Percentiles rank a stretch among this genome's conserved stretches.
Conservation (phyloP, 2,329 filamentous ascomycete genomes). For the Fusarium tricinctum region DNA sequence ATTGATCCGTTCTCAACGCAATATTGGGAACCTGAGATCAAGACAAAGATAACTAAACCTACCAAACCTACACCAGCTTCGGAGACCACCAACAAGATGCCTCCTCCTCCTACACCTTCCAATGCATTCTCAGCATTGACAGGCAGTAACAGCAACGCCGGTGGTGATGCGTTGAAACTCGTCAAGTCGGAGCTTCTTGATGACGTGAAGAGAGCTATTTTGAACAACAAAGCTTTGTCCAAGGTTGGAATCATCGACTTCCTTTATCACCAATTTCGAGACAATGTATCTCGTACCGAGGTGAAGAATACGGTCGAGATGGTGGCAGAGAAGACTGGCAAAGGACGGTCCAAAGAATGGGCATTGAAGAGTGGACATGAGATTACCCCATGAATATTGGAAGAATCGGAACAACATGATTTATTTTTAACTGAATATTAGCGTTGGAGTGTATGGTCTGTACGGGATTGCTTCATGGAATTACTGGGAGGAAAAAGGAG, state of each 20-base stretch:
- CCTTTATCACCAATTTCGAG: conserved; percentile 57
- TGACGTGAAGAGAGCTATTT: conserved; percentile 59
- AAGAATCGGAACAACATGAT: conserved; percentile 30
- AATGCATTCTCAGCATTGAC: conserved; percentile 57
- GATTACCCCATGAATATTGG: conserved; percentile 48
- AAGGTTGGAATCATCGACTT: conserved; percentile 60
- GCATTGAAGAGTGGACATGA: conserved; percentile 58
- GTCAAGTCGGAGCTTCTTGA: conserved; percentile 58
- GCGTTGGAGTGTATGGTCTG: conserved; percentile 46
- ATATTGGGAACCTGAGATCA: conserved; percentile 77
- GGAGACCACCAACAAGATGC: conserved; percentile 49
- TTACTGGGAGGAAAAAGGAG: conserved; percentile 32
- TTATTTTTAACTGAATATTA: conserved; percentile 48
- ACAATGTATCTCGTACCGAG: conserved; percentile 55
- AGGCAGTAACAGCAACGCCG: conserved; percentile 27
- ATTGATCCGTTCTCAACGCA: conserved; percentile 88
- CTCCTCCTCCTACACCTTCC: conserved; percentile 52
- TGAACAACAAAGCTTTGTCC: conserved; percentile 57
- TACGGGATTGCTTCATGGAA: conserved; percentile 44
- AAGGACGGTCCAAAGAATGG: conserved; percentile 57
- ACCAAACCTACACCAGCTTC: conserved; percentile 20
- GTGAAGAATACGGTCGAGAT: conserved; percentile 60
- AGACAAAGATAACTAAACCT: conserved; percentile 45
- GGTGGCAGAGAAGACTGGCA: conserved; percentile 58
- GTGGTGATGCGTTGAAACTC: conserved; percentile 48